Base-by-base conservation (phyloP, 73 alveolate species). In the Stentor coeruleus region DNA sequence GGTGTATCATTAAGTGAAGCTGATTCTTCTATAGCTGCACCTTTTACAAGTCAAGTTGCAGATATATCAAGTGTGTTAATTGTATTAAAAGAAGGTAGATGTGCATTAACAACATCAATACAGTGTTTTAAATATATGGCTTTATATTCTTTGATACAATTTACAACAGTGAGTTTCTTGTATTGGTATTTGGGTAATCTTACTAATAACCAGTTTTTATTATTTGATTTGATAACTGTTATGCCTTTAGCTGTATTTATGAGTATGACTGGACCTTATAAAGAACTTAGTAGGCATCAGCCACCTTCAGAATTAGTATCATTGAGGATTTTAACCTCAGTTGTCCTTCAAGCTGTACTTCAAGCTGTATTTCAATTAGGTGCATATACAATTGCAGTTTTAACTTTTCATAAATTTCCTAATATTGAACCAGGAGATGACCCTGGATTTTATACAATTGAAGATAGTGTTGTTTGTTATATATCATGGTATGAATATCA, bases 11-110 rank as follows among this genome's bases (percentile, higher is more conserved):
- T 89, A n/a, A 89, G 94, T 3, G 88, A 85, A 39, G 95, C 92
- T 30, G 96, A 91, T 49, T 92, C 96, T 30, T 91, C 96, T 35
- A 91, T 89, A 33, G 96, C 96, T 14, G 94, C 96, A 39, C 94
- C 96, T 38, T 91, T 91, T 74, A 85, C 96, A 3, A 40, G 90
- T 26, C 59, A 49, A 33, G 75, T 81, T 4, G 37, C 58, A 15
- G 76, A 89, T 66, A 91, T 91, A 3, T 81, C 91, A 35, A 83
- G 91, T 30, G 95, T 85, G 28, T 38, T 83, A 74, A 74, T 30
- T 39, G 84, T 89, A 14, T 37, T 90, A 39, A 76, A 74, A 57
- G 86, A 91, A 20, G 93, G 96, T 11, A 49, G 94, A 75, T 77
- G 90, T 37, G 94, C 96, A 0, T 76, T 90, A 14, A 77, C 84